phyloP scores from a whole-genome alignment of 169 alveolate species.

The Miamiensis avidus region DNA sequence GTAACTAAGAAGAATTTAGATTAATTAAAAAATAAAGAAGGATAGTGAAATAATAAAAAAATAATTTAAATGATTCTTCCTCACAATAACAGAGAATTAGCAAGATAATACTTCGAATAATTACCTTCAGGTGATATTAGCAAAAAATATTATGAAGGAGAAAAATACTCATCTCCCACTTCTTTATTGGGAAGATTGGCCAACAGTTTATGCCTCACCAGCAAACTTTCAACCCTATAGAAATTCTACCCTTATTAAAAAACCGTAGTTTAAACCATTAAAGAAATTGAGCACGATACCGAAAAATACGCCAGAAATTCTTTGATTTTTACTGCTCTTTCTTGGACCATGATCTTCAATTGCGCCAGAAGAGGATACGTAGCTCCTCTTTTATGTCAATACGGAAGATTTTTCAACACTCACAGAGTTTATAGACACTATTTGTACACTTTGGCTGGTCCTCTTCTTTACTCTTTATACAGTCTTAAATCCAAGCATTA shows the following conservation, averaged over 20 bases:
- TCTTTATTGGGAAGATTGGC: conserved; percentile 5
- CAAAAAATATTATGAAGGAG: conserved; percentile 19
- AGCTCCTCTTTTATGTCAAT: conserved; percentile 15
- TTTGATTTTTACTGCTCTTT: conserved; percentile 22
- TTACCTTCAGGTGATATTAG: conserved; percentile 3
- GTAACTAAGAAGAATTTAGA: no score
- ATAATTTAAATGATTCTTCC: conserved; percentile 26
- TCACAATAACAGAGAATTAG: conserved; percentile 22
- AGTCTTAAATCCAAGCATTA: conserved; percentile 2
- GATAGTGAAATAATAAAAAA: neutral
- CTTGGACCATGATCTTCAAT: conserved; percentile 14
- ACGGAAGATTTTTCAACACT: conserved; percentile 18
- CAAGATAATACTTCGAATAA: conserved; percentile 16
- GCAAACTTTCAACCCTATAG: conserved; percentile 4
- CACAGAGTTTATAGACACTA: conserved; percentile 26
- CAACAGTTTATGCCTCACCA: neutral
- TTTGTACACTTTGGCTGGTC: conserved; percentile 16
- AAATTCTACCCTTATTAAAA: conserved; percentile 30
- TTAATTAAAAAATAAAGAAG: no score
- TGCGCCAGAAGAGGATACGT: conserved; percentile 22
- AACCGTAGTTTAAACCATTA: neutral
- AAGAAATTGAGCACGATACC: conserved; percentile 1
- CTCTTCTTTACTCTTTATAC: conserved; percentile 3
- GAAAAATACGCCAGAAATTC: conserved; percentile 4
- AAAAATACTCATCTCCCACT: conserved; percentile 19